phyloP scores from a whole-genome alignment of 2,329 filamentous ascomycete genomes.

The Gyromitra esculenta region DNA sequence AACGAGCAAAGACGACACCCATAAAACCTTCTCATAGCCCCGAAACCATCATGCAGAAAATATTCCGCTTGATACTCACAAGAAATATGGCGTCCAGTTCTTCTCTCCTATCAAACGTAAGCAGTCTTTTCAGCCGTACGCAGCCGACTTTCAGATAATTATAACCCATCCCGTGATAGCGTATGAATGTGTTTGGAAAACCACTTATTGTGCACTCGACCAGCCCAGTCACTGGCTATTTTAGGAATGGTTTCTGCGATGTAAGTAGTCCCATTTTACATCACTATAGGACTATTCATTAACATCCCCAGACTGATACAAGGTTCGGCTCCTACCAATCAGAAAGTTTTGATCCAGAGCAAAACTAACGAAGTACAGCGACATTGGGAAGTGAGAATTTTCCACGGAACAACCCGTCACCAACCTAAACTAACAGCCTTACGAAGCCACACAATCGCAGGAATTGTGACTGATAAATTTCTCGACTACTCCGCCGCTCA shows the following conservation, averaged over 20 bases:
- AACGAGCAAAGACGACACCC: not conserved
- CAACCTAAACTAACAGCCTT: slow-evolving; percentile 3
- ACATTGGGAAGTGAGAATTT: slow-evolving; percentile 65
- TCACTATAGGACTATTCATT: not conserved
- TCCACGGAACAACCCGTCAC: not conserved
- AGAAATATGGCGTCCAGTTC: slow-evolving; percentile 38
- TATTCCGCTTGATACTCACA: slow-evolving; percentile 7
- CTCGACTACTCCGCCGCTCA: slow-evolving; percentile 69
- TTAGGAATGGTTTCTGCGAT: slow-evolving; percentile 70
- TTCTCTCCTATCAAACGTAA: slow-evolving; percentile 22
- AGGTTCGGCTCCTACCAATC: not conserved
- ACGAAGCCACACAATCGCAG: slow-evolving; percentile 66
- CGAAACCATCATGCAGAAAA: slow-evolving; percentile 24
- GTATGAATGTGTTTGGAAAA: slow-evolving; percentile 65
- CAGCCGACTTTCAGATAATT: not conserved
- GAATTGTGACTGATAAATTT: slow-evolving; percentile 69
- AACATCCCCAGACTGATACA: slow-evolving; percentile 6
- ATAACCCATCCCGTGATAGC: slow-evolving; percentile 19
- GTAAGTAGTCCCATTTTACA: slow-evolving; percentile 45
- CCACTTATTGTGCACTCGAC: slow-evolving; percentile 69
- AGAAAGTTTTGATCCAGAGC: not conserved
- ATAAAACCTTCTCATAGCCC: not conserved
- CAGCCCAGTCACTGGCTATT: slow-evolving; percentile 70
- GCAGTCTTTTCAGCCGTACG: not conserved
- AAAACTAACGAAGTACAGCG: slow-evolving; percentile 60